A percentile compares a stretch with the other conserved stretches of the same genome.
phyloP scores from a whole-genome alignment of 352 stramenopile genomes.

The Pythium plurisporium region DNA sequence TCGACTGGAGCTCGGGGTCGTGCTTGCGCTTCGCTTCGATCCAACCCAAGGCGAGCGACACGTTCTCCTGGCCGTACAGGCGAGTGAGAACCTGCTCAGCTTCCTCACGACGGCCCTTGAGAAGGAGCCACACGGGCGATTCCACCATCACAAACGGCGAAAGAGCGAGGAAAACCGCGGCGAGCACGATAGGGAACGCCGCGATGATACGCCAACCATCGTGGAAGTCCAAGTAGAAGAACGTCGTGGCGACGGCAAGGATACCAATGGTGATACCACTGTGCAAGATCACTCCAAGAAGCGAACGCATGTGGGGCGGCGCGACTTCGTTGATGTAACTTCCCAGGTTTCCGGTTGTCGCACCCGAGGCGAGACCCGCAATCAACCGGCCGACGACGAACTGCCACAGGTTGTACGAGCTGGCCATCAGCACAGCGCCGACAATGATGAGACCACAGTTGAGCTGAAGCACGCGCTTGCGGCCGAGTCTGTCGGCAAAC shows the following conservation, averaged over 20 bases:
- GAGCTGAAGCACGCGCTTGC: constrained; percentile 29
- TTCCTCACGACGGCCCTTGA: constrained; percentile 20
- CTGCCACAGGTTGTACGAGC: constrained; percentile 24
- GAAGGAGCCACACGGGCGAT: constrained; percentile 29
- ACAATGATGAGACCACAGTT: constrained; percentile 34
- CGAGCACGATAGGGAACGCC: constrained; percentile 45
- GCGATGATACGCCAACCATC: constrained; percentile 50
- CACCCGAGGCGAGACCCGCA: constrained; percentile 44
- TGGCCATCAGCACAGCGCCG: constrained; percentile 30
- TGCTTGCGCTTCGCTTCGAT: neutral
- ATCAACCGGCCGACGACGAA: constrained; percentile 40
- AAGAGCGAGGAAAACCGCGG: constrained; percentile 36
- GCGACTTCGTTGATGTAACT: constrained; percentile 30
- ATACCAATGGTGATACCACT: constrained; percentile 40
- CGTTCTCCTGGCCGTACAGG: constrained; percentile 22
- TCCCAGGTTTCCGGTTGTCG: constrained; percentile 15
- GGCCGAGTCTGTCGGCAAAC: constrained; percentile 39
- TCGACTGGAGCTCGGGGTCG: neutral
- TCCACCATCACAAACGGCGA: constrained; percentile 21
- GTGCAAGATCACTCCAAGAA: constrained; percentile 33
- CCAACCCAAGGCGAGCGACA: constrained; percentile 16
- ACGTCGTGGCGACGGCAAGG: constrained; percentile 37
- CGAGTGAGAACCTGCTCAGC: constrained; percentile 17
- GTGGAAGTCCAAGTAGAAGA: constrained; percentile 45
- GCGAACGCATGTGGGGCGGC: constrained; percentile 28